These are phyloP conservation scores for Boeremia exigua DNA, from an alignment of 2,329 filamentous ascomycete species.

Conservation along the genomic window DNA sequence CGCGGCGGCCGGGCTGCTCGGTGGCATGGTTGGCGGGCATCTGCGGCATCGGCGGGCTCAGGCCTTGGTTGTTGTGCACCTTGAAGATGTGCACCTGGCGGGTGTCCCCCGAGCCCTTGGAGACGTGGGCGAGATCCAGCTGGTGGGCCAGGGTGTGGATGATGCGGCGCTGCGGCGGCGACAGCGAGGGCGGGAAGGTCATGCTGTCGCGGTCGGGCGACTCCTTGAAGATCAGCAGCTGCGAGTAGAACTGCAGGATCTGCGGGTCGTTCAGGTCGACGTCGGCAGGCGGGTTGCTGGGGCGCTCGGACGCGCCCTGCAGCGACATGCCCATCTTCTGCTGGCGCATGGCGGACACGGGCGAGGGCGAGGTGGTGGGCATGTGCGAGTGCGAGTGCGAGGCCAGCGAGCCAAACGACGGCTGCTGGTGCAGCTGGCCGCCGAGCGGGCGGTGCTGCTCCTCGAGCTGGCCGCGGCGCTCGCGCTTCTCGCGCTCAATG, in stretches of 20 bases:
- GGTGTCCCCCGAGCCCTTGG: constrained; percentile 84
- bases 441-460: constrained; percentile 87
- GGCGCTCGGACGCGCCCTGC: constrained; percentile 12
- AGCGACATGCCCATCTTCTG: constrained; percentile 51
- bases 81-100: constrained; percentile 91
- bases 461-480: constrained; percentile 92
- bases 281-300: constrained; percentile 56
- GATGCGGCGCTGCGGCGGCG: constrained; percentile 83
- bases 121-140: constrained; percentile 89
- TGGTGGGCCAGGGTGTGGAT: constrained; percentile 96
- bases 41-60: constrained; percentile 68
- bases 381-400: constrained; percentile 67
- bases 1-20: constrained; percentile 76
- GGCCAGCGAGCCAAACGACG: constrained; percentile 81
- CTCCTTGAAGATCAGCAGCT: constrained; percentile 87
- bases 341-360: constrained; percentile 64
- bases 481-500: constrained; percentile 95
- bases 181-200: constrained; percentile 80
- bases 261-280: constrained; percentile 91
- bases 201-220: constrained; percentile 78
- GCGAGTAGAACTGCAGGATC: constrained; percentile 86
- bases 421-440: constrained; percentile 77
- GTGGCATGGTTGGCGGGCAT: constrained; percentile 67
- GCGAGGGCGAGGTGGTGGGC: constrained; percentile 69
- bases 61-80: constrained; percentile 62